Conservation (phyloP, 208 protist species). For the Novymonas esmeraldas region DNA sequence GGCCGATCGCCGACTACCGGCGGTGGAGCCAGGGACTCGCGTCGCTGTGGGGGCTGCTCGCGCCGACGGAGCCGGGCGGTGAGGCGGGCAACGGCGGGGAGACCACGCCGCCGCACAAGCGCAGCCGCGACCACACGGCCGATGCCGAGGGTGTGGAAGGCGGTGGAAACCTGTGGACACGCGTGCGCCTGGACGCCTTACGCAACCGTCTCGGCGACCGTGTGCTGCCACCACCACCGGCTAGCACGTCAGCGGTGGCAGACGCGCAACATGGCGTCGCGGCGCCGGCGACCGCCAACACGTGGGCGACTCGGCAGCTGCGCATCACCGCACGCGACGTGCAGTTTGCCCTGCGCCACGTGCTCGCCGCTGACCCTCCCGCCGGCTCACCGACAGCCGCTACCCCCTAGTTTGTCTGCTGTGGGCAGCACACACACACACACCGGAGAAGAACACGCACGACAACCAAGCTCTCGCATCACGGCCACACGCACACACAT, state of each 20-base stretch:
- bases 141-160: neutral
- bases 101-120: neutral
- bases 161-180: slow-evolving; percentile 15
- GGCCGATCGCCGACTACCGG: slow-evolving; percentile 20
- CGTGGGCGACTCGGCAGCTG: slow-evolving; percentile 12
- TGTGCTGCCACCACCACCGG: slow-evolving; percentile 11
- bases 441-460: too few species aligned
- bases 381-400: too few species aligned
- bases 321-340: slow-evolving; percentile 56
- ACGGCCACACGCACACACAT: neutral
- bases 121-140: slow-evolving; percentile 1
- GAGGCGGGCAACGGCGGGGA: neutral
- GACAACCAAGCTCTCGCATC: neutral
- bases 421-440: neutral
- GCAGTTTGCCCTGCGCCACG: slow-evolving; percentile 46
- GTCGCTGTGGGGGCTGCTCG: slow-evolving; percentile 9
- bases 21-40: slow-evolving; percentile 18
- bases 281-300: neutral
- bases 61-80: neutral
- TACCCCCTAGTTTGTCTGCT: neutral
- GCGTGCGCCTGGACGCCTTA: slow-evolving; percentile 11
- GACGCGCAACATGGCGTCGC: neutral
- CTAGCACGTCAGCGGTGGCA: slow-evolving; percentile 3
- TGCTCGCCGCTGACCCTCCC: slow-evolving; percentile 9
- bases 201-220: slow-evolving; percentile 10